phyloP scores from a whole-genome alignment of 257 asterid species.

The Primulina eburnea region DNA sequence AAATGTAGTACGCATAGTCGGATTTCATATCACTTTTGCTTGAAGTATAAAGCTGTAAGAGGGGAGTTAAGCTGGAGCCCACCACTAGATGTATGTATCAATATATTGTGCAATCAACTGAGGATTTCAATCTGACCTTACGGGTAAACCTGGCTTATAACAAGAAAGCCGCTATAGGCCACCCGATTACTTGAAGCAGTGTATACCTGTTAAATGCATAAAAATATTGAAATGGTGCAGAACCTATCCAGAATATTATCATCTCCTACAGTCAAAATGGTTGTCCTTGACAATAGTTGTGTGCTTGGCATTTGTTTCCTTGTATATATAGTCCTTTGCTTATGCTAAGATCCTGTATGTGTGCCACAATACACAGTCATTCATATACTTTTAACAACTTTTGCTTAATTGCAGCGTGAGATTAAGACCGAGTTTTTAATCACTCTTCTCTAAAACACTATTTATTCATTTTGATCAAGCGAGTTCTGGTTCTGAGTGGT shows the following conservation, averaged over 20 bases:
- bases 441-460: background rate
- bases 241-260: background rate
- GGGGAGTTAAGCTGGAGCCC: background rate
- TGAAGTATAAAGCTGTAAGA: background rate
- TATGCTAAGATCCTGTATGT: background rate
- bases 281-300: background rate
- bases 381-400: background rate
- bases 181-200: background rate
- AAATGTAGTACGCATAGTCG: background rate
- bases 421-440: too few species aligned
- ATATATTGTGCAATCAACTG: background rate
- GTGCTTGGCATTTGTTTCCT: background rate
- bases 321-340: background rate
- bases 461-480: constrained; percentile 16
- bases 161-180: background rate
- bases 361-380: background rate
- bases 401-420: background rate
- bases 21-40: background rate
- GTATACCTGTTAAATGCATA: too few species aligned
- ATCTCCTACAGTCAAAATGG: background rate
- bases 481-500: constrained; percentile 28
- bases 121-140: background rate
- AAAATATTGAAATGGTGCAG: background rate
- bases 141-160: background rate
- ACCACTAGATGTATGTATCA: background rate